Base-by-base conservation (phyloP, 1,139 yeast genomes). In the Lodderomyces oxycetoniae region DNA sequence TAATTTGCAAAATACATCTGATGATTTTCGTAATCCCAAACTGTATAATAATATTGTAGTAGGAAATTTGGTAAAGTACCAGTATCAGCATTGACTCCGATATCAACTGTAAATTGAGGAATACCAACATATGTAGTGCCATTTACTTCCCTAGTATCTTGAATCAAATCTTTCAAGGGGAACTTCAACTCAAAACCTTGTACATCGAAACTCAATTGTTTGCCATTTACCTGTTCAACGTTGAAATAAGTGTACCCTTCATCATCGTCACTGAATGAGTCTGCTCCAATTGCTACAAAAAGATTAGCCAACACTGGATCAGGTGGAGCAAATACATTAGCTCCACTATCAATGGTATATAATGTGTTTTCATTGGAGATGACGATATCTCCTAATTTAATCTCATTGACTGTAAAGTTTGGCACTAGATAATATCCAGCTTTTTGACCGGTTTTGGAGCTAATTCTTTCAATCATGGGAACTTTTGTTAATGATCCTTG, bases 321-420 rank as follows among this genome's bases (percentile, higher is more conserved):
- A 8, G 57, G 46, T 7, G 50, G 44, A 9, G 48, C 49, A 35
- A 48, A 44, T 4, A 44, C 46, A 32, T 47, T 46, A 10, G 52
- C 43, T 10, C 57, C 57, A 10, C 50, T 37, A 33, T 55, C 59
- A 15, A 55, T 41, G 24, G 43, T 43, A 36, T 47, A 52, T 12
- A 46, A 40, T 15, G 46, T 36, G 9, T 36, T 43, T 32, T 53
- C 48, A 30, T 36, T 34, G 0, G 55, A 48, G 19, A 30, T 14
- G 15, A 53, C 40, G 2, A 34, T 17, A 15, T 36, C 43, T 13
- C 35, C 42, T 5, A 52, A 29, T 12, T 37, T 35, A 5, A 50
- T 33, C 4, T 40, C 28, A 33, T 52, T 49, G 8, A 51, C 52
- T 2, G 57, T 46, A 16, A 52, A 43, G 4, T 47, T 44, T 3